These are phyloP conservation scores for Acanthamoeba sp. DNA, from an alignment of 208 protist genomes.

Conservation along the genomic window DNA sequence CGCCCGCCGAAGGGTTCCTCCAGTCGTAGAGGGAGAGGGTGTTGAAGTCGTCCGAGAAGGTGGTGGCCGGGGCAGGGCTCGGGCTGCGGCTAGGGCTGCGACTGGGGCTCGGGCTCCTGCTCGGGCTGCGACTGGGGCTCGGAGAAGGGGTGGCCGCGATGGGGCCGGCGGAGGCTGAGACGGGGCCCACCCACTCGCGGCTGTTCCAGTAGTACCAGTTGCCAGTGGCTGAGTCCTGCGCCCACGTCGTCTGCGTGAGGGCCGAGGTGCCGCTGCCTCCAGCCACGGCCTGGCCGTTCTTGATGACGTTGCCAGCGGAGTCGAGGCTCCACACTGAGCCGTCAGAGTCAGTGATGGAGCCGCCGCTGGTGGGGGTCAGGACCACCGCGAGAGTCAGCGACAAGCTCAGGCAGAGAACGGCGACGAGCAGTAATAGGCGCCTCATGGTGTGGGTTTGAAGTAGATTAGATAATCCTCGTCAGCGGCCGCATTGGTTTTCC, in stretches of 20 bases:
- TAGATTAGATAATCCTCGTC: too few species aligned
- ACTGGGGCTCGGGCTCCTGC: background rate
- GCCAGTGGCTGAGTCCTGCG: conserved; percentile 11
- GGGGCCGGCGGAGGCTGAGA: background rate
- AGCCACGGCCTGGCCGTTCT: conserved; percentile 22
- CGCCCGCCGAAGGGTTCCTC: conserved; percentile 6
- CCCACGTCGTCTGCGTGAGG: conserved; percentile 13
- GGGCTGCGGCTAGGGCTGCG: background rate
- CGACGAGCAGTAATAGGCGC: too few species aligned
- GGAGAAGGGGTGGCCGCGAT: background rate
- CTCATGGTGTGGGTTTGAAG: too few species aligned
- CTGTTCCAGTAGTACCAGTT: conserved; percentile 40
- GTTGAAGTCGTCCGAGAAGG: background rate
- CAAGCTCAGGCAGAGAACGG: too few species aligned
- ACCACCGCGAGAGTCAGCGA: background rate
- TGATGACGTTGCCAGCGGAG: background rate
- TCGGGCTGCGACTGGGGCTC: background rate
- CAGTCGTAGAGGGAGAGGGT: conserved; percentile 13
- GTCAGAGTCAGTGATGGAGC: conserved; percentile 10
- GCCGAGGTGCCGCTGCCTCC: conserved; percentile 35
- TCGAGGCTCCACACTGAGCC: conserved; percentile 4
- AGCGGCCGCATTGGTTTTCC: too few species aligned
- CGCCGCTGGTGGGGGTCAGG: conserved; percentile 7
- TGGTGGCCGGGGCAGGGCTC: background rate
- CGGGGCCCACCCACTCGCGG: background rate